phyloP scores from a whole-genome alignment of 208 protist species.

The Trypanosoma mega region DNA sequence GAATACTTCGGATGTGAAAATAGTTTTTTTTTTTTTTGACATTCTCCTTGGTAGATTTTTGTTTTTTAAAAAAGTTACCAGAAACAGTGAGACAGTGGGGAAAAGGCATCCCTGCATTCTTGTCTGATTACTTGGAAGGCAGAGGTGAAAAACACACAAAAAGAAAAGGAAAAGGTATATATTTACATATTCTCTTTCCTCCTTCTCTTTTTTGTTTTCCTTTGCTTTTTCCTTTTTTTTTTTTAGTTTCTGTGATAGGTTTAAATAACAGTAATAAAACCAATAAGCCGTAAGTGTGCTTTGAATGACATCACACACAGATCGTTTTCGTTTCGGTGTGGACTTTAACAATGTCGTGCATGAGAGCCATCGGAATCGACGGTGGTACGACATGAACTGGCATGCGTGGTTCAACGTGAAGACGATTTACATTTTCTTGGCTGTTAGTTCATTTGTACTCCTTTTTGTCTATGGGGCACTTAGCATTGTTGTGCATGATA shows the following conservation, averaged over 20 bases:
- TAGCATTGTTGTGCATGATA: not conserved
- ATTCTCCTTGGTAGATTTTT: no score
- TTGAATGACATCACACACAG: slow-evolving; percentile 1
- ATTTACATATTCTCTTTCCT: slow-evolving; percentile 3
- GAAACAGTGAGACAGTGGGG: no score
- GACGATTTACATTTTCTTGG: slow-evolving; percentile 7
- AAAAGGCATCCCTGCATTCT: no score
- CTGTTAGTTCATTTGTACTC: slow-evolving; percentile 3
- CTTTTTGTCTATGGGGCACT: slow-evolving; percentile 13
- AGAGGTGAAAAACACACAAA: slow-evolving; percentile 21
- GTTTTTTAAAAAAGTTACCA: no score
- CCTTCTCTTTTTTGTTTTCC: slow-evolving; percentile 12
- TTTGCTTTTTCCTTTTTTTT: slow-evolving; percentile 17
- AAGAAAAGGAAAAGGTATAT: not conserved
- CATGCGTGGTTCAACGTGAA: not conserved
- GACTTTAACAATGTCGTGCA: slow-evolving; percentile 8
- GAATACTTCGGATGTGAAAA: no score
- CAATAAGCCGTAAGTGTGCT: not conserved
- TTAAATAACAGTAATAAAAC: not conserved
- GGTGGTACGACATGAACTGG: slow-evolving; percentile 14
- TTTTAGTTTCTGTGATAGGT: not conserved
- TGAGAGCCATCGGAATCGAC: not conserved
- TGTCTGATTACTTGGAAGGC: slow-evolving; percentile 14
- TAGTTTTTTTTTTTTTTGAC: no score
- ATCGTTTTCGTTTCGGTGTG: not conserved